Evolutionary conservation across 257 asterid species (phyloP).

Genomic region (Knoxia roxburghii): DNA sequence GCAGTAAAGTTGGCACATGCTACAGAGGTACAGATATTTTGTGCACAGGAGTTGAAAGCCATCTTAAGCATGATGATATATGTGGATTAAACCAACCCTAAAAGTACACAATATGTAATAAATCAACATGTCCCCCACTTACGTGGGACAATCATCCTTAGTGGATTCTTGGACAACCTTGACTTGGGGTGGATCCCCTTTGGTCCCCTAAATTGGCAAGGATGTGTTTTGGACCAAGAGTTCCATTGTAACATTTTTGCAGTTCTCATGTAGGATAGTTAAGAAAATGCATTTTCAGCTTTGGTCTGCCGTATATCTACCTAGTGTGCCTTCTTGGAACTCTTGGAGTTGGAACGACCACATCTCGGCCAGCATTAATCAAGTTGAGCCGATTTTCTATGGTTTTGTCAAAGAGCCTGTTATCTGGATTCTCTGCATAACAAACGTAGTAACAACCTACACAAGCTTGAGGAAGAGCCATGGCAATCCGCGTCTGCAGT

Average conservation of each 20-base stretch:
- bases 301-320: slow-evolving; percentile 20
- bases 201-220: slow-evolving; percentile 5
- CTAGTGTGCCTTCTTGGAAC: slow-evolving; percentile 59
- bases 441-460: slow-evolving; percentile 92
- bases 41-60: background rate
- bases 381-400: slow-evolving; percentile 44
- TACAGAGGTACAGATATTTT: background rate
- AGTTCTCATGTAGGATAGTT: background rate
- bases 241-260: background rate
- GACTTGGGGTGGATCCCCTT: background rate
- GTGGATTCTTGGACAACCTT: background rate
- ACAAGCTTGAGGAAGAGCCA: slow-evolving; percentile 97
- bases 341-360: slow-evolving; percentile 63
- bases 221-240: background rate
- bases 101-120: background rate
- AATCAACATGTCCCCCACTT: slow-evolving; percentile 7
- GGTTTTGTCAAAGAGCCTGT: slow-evolving; percentile 57
- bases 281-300: background rate
- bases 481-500: slow-evolving; percentile 89
- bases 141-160: background rate
- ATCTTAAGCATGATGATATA: background rate
- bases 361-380: slow-evolving; percentile 57
- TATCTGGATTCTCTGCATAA: slow-evolving; percentile 87
- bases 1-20: slow-evolving; percentile 3
- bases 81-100: background rate